Evolutionary conservation across 495 filamentous ascomycete species (phyloP), one percentile per base, ranked within the genome.

Genomic region (Chlorociboria aeruginascens): DNA sequence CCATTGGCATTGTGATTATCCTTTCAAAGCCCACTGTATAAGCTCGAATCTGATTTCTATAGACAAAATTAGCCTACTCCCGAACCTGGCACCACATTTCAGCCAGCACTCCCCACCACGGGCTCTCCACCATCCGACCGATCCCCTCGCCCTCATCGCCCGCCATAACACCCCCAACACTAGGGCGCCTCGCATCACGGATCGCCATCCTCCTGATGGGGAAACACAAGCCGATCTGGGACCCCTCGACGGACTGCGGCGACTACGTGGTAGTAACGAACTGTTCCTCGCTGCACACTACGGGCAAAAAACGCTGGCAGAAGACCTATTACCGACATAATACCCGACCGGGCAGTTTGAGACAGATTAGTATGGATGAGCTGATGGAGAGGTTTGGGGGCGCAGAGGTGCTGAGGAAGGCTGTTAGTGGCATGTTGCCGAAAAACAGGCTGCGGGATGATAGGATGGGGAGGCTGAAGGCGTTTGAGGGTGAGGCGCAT

Each of bases 211-310:
- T 84, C 49, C 81, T 99, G 20, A 97, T 97, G 92, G 92, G 92
- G 66, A 99, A 99, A 74, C 82, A 97, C 75, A 99, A 99, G 68
- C 92, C 92, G 11, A 97, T 95, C 69, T 98, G 81, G 68, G 86
- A 97, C 65, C 93, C 87, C 14, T 78, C 82, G 50, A 95, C 92
- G 46, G 92, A 98, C 74, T 97, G 93, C 75, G 92, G 92, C 49
- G 92, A 98, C 78, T 98, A 98, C 65, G 90, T 98, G 6, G 92
- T 98, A 0, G 90, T 89, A 6, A 83, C 83, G 30, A 80, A 85
- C 58, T 98, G 92, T 73, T 76, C 82, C 44, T 81, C 87, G 49
- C 74, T 98, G 33, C 80, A 84, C 67, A 83, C 79, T 14, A 96
- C 93, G 31, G 92, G 92, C 54, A 85, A 83, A 67, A 98, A 98